phyloP scores from a whole-genome alignment of 2,329 filamentous ascomycete species.

The Arthroderma sp. region DNA sequence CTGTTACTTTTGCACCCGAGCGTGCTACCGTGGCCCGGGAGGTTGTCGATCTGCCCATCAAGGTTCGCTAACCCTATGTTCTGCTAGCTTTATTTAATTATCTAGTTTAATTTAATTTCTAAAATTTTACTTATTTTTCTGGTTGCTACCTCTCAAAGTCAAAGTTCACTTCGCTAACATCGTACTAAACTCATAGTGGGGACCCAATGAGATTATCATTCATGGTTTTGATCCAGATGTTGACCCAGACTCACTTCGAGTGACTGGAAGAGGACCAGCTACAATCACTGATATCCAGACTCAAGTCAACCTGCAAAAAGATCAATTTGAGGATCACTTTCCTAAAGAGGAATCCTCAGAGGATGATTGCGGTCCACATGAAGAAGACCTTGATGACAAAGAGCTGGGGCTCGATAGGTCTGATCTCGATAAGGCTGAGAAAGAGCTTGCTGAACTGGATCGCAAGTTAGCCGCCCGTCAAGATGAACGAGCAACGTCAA shows the following conservation, averaged over 20 bases:
- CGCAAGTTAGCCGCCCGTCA: conserved; percentile 20
- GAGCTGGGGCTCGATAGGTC: conserved; percentile 10
- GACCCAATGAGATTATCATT: conserved; percentile 44
- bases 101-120: no score
- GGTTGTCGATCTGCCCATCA: conserved; percentile 41
- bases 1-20: conserved; percentile 50
- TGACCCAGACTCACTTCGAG: conserved; percentile 45
- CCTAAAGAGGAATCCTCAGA: conserved; percentile 18
- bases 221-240: conserved; percentile 41
- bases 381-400: conserved; percentile 13
- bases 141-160: neutral
- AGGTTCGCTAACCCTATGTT: conserved; percentile 18
- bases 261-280: conserved; percentile 46
- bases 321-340: conserved; percentile 43
- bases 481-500: conserved; percentile 15
- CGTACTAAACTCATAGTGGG: conserved; percentile 26
- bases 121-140: no score
- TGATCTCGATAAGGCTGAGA: conserved; percentile 13
- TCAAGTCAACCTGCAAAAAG: conserved; percentile 43
- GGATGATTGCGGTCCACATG: conserved; percentile 19
- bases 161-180: no score
- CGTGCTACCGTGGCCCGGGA: conserved; percentile 49
- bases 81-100: neutral
- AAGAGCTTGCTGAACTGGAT: conserved; percentile 20
- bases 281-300: conserved; percentile 51